Base-by-base conservation (phyloP, 768 basidiomycete species). In the Termitomyces bulborhizus region DNA sequence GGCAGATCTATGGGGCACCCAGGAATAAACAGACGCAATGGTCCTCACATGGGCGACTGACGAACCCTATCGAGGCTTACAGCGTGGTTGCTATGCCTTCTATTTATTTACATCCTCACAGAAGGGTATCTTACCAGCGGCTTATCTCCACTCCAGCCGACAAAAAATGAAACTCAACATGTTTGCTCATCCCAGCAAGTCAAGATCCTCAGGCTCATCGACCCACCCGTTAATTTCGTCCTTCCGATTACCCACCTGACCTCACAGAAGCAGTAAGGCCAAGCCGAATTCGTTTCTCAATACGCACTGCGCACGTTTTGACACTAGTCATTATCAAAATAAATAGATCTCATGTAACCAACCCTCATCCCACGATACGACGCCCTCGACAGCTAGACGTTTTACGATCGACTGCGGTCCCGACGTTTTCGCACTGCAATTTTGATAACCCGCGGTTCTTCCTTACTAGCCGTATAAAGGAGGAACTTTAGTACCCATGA, bases 361-460 rank as follows among this genome's bases (percentile, higher is more conserved):
- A 36, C 6, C 47, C 29, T 31, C 27, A 18, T 31, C 9, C 12
- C 8, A 37, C 47, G 36, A 39, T 34, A 53, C n/a, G 32, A 7
- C 44, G 16, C 16, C 21, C 31, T 44, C 26, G 50, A 51, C n/a
- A 43, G 24, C 40, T 43, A 16, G 32, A 41, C 50, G 27, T 51
- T 51, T 21, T 6, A 51, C 50, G 37, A 51, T 56, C 18, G 45
- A 46, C 49, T 39, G 21, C 44, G 49, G 37, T 46, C 44, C 55
- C 55, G 55, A 41, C 21, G 13, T 32, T 56, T 51, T 56, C 50
- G 55, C 55, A 52, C 40, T 41, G 15, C 13, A 26, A 32, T 27
- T 26, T 51, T 46, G 21, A 51, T 46, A 56, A n/a, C 55, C 27
- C 45, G 47, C 32, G 8, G 11, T 27, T 27, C 24, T 39, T 26